These are phyloP conservation scores for Coemansia sp. DNA, from an alignment of 192 early-diverging fungal species.

Conservation along the genomic window DNA sequence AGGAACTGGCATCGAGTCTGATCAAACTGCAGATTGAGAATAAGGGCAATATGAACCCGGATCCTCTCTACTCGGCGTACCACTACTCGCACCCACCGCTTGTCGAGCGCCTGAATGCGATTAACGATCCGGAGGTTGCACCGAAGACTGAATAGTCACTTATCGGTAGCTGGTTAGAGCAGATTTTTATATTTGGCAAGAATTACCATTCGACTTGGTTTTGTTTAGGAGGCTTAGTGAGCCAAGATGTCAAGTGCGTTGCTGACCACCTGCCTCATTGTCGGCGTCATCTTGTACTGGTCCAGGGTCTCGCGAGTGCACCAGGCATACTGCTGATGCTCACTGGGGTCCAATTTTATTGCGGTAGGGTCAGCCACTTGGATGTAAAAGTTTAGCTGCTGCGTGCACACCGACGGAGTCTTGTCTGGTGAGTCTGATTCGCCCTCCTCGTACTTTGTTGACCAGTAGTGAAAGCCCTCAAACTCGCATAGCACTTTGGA, in stretches of 20 bases:
- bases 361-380: background rate
- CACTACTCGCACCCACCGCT: constrained; percentile 91
- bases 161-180: background rate
- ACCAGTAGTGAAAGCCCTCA: constrained; percentile 35
- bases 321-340: constrained; percentile 43
- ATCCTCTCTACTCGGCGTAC: constrained; percentile 85
- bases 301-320: constrained; percentile 28
- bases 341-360: constrained; percentile 23
- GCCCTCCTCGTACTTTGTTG: constrained; percentile 26
- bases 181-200: too few species aligned
- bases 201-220: background rate
- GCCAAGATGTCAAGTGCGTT: constrained; percentile 19
- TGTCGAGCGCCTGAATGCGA: constrained; percentile 76
- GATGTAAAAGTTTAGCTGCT: constrained; percentile 49
- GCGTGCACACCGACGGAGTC: constrained; percentile 12
- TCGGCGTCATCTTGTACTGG: constrained; percentile 30
- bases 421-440: constrained; percentile 8
- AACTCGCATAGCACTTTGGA: constrained; percentile 33
- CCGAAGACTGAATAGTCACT: constrained; percentile 45
- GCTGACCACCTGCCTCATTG: constrained; percentile 35
- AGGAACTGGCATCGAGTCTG: constrained; percentile 68
- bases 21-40: constrained; percentile 93
- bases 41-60: constrained; percentile 80
- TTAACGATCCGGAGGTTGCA: constrained; percentile 52
- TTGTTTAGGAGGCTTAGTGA: background rate